These are phyloP conservation scores for Daphne laureola DNA, from an alignment of 441 rosid genomes.

Conservation along the genomic window DNA sequence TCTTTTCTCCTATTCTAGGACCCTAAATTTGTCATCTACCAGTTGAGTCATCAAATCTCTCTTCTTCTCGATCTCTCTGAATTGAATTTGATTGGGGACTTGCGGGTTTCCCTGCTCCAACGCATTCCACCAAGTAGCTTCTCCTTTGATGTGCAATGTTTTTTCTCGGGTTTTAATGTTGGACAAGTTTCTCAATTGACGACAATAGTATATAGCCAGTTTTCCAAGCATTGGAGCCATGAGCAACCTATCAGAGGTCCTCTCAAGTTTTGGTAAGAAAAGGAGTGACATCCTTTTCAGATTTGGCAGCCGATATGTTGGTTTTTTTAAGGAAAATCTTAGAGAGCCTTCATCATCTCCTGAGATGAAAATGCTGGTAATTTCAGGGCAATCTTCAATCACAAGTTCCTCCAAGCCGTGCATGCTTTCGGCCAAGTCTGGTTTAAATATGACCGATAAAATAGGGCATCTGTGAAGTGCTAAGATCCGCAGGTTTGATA, in stretches of 20 bases:
- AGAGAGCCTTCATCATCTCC: not conserved
- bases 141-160: slow-evolving; percentile 8
- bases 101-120: not conserved
- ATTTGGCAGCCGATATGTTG: not conserved
- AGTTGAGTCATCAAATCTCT: slow-evolving; percentile 1
- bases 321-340: no score
- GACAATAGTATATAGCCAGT: slow-evolving; percentile 11
- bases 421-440: not conserved
- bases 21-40: not conserved
- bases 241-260: slow-evolving; percentile 5
- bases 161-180: not conserved
- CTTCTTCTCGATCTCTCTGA: not conserved
- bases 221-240: slow-evolving; percentile 16
- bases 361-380: slow-evolving; percentile 1
- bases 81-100: not conserved
- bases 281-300: slow-evolving; percentile 15
- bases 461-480: slow-evolving; percentile 15
- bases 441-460: slow-evolving; percentile 11
- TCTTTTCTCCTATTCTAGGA: no score
- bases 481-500: slow-evolving; percentile 4
- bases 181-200: slow-evolving; percentile 6
- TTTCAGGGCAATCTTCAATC: slow-evolving; percentile 14
- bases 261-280: slow-evolving; percentile 10
- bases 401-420: not conserved
- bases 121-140: slow-evolving; percentile 14